phyloP scores from a whole-genome alignment of 768 basidiomycete genomes.

The Tricholoma matsutake region DNA sequence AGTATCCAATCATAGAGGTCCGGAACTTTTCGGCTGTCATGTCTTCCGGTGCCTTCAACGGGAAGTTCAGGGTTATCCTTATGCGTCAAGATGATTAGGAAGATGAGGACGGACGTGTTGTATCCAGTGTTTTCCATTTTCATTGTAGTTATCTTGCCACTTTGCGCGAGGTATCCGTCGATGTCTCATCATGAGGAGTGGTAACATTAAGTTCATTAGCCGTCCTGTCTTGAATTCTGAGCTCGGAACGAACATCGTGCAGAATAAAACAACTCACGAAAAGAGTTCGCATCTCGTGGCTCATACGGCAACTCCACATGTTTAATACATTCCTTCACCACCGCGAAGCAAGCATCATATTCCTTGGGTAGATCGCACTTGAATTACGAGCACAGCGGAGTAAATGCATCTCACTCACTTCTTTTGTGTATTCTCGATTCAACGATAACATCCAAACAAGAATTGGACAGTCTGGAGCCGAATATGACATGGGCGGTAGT shows the following conservation, averaged over 20 bases:
- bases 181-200: conserved; percentile 84
- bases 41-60: conserved; percentile 48
- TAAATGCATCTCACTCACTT: conserved; percentile 37
- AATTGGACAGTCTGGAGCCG: conserved; percentile 51
- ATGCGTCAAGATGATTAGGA: background rate
- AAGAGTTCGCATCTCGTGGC: conserved; percentile 57
- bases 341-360: conserved; percentile 64
- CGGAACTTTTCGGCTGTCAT: conserved; percentile 63
- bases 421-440: conserved; percentile 67
- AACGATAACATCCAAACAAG: conserved; percentile 80
- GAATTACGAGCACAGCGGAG: conserved; percentile 9
- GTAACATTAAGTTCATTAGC: conserved; percentile 71
- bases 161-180: conserved; percentile 72
- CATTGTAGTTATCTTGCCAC: conserved; percentile 63
- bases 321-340: conserved; percentile 59
- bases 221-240: conserved; percentile 42
- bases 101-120: conserved; percentile 51
- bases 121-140: conserved; percentile 77
- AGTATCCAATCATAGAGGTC: conserved; percentile 78
- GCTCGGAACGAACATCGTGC: background rate
- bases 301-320: conserved; percentile 53
- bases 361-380: conserved; percentile 43
- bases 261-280: conserved; percentile 48
- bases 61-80: conserved; percentile 5
- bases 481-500: conserved; percentile 1